phyloP scores from a whole-genome alignment of 192 early-diverging fungal species.

The Spizellomyces sp. region DNA sequence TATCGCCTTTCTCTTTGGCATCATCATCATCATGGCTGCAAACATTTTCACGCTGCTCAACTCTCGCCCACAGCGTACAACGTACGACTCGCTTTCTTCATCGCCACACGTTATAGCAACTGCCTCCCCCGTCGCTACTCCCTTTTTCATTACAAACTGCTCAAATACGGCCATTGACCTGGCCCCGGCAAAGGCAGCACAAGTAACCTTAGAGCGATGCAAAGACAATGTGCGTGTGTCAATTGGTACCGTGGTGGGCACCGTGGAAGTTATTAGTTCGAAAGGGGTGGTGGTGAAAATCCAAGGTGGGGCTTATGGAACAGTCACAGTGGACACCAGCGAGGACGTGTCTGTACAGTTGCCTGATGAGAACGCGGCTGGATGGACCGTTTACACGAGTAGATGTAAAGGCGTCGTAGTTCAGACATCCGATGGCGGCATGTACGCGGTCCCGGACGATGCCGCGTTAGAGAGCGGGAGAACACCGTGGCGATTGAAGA shows the following conservation, averaged over 20 bases:
- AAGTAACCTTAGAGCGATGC: conserved; percentile 7
- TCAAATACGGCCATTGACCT: not conserved
- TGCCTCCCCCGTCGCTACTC: not conserved
- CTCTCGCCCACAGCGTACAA: conserved; percentile 11
- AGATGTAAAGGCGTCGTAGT: not conserved
- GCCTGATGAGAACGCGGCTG: not conserved
- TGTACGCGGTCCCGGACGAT: not conserved
- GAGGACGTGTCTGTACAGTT: not conserved
- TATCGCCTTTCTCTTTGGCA: too few species aligned
- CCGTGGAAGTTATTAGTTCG: conserved; percentile 7
- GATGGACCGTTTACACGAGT: not conserved
- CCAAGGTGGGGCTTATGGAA: not conserved
- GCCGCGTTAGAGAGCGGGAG: not conserved
- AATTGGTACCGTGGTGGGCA: not conserved
- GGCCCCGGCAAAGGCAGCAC: not conserved
- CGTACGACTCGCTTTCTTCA: not conserved
- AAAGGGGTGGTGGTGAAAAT: not conserved
- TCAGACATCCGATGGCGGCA: not conserved
- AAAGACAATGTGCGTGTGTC: not conserved
- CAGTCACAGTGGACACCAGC: not conserved
- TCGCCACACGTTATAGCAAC: not conserved
- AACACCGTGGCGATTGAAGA: not conserved
- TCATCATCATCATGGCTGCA: not conserved
- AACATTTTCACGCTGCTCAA: conserved; percentile 9
- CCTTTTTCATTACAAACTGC: conserved; percentile 13